Evolutionary conservation across 1,284 basidiomycete species (phyloP), one percentile per base, ranked within the genome.

Genomic region (Microbotryomycetes sp.): DNA sequence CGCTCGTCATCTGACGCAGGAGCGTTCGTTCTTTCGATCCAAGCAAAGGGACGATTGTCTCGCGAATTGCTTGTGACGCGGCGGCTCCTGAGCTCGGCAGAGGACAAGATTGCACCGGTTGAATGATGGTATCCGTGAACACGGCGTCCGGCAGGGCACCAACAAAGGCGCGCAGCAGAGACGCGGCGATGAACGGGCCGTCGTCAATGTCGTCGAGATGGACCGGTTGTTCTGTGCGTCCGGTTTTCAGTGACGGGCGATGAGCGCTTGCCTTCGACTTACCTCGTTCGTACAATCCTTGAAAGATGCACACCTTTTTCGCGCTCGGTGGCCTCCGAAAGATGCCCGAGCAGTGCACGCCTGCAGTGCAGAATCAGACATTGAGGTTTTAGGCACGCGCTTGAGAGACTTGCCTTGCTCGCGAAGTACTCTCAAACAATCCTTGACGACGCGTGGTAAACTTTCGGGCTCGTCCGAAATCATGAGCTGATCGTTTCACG

Each of bases 271-370:
- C 26, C 28, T 11, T 4, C 7, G 24, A n/a, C 49, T 11, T 4
- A 58, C 63, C 60, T 3, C 68, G 66, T 9, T 61, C 56, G 52
- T 68, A 72, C 2, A 66, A 59, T 11, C 26, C 61, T 47, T 59
- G 54, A 7, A 70, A 49, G 5, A 61, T 45, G 9, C 57, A 47
- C 16, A 72, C 62, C 7, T 48, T 57, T 18, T 62, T 35, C 0
- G 70, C 57, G 5, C 57, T 62, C 1, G 70, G 68, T 0, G 66
- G 64, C 4, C 65, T 59, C 16, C 70, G 69, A 31, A 72, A 72
- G 29, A 72, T 50, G 35, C 70, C 70, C 18, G 61, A 30, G 0
- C 66, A 65, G 2, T 30, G 26, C 9, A 65, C 56, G 9, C 64
- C 65, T 63, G 30, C 4, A 11, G 28, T 6, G 30, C 3, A 11